phyloP scores from a whole-genome alignment of 257 asterid species.

The Nicotiana tabacum region DNA sequence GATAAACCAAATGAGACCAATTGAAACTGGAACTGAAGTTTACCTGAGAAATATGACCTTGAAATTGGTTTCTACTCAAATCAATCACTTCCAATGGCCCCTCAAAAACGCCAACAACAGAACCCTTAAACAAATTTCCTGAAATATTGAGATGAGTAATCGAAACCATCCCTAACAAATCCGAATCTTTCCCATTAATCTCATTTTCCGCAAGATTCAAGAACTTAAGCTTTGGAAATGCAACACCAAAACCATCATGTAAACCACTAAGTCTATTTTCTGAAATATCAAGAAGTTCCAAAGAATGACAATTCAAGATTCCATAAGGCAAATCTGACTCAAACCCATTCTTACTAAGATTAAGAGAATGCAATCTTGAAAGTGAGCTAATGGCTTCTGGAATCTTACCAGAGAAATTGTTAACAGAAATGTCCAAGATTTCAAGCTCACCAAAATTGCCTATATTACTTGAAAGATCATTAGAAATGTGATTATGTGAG shows the following conservation, averaged over 20 bases:
- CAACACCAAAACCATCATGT: conserved; percentile 54
- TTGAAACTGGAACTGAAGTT: conserved; percentile 48
- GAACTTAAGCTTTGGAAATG: conserved; percentile 49
- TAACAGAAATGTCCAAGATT: conserved; percentile 70
- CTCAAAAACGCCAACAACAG: conserved; percentile 54
- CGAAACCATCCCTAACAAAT: conserved; percentile 46
- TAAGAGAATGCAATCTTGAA: conserved; percentile 40
- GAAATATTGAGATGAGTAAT: conserved; percentile 63
- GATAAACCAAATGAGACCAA: conserved; percentile 58
- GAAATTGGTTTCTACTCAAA: conserved; percentile 83
- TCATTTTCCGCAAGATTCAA: conserved; percentile 64
- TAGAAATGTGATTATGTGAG: conserved; percentile 56
- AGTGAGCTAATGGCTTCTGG: conserved; percentile 81
- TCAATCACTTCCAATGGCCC: conserved; percentile 74
- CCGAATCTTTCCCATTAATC: conserved; percentile 59
- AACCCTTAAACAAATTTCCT: conserved; percentile 64
- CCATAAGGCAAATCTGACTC: conserved; percentile 56
- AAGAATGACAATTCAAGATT: conserved; percentile 46
- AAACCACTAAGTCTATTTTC: conserved; percentile 53
- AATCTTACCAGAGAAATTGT: conserved; percentile 60
- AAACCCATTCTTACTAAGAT: conserved; percentile 56
- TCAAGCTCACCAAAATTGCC: conserved; percentile 75
- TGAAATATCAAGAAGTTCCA: conserved; percentile 63
- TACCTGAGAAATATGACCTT: conserved; percentile 82
- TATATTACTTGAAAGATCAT: conserved; percentile 59